Evolutionary conservation across 306 rosid genomes (phyloP).

Genomic region (Pyrus bretschneideri): DNA sequence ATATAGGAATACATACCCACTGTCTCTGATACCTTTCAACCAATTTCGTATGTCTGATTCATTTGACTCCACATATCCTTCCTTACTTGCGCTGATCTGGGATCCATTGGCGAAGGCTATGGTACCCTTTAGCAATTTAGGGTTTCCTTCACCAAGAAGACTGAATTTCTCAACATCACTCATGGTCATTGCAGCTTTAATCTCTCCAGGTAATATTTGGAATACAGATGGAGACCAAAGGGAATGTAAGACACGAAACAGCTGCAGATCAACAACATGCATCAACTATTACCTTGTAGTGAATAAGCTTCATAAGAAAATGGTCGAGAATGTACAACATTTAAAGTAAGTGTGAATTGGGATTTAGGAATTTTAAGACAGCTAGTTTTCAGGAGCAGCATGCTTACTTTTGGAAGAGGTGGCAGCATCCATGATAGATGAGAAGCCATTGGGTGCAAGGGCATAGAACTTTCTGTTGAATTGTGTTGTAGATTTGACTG

Average conservation of each 20-base stretch:
- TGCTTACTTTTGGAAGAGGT: slow-evolving; percentile 86
- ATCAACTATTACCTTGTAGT: background rate
- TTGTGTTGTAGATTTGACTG: slow-evolving; percentile 45
- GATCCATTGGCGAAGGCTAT: slow-evolving; percentile 40
- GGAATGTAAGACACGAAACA: slow-evolving; percentile 74
- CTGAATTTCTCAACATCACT: slow-evolving; percentile 68
- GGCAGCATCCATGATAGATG: slow-evolving; percentile 94
- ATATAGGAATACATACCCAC: slow-evolving; percentile 57
- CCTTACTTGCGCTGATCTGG: slow-evolving; percentile 43
- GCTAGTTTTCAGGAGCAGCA: slow-evolving; percentile 14
- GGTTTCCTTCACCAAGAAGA: slow-evolving; percentile 91
- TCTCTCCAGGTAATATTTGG: slow-evolving; percentile 71
- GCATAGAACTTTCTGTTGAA: slow-evolving; percentile 39
- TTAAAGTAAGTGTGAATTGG: background rate
- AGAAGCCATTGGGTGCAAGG: slow-evolving; percentile 73
- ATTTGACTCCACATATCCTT: slow-evolving; percentile 59
- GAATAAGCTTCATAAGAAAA: background rate
- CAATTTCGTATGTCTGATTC: slow-evolving; percentile 80
- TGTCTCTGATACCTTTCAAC: slow-evolving; percentile 92
- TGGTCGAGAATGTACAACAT: slow-evolving; percentile 11
- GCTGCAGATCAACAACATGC: slow-evolving; percentile 45
- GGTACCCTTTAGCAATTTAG: slow-evolving; percentile 55
- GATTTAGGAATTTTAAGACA: slow-evolving; percentile 19
- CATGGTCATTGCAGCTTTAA: slow-evolving; percentile 81
- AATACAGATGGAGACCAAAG: slow-evolving; percentile 81